These are phyloP conservation scores for Lumnitzera littorea DNA, from an alignment of 345 rosid species.

Conservation along the genomic window DNA sequence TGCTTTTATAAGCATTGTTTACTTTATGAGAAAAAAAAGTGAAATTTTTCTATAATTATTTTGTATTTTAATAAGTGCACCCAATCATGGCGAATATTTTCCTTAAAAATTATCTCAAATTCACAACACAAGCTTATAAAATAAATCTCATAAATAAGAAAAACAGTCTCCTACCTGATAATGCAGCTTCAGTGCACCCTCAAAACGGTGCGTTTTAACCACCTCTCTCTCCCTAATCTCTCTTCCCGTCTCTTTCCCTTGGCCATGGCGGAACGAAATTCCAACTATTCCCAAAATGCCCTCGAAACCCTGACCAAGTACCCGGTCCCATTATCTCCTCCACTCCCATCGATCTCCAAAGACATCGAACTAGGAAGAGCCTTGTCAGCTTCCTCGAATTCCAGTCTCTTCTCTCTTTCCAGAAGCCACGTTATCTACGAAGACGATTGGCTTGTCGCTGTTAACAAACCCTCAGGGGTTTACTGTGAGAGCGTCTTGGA, in stretches of 20 bases:
- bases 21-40: no score
- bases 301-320: slow-evolving; percentile 19
- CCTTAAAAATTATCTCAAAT: no score
- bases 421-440: slow-evolving; percentile 46
- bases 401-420: slow-evolving; percentile 49
- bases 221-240: slow-evolving; percentile 3
- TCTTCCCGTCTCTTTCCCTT: slow-evolving; percentile 16
- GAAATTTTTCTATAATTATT: no score
- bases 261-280: slow-evolving; percentile 18
- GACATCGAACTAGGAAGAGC: slow-evolving; percentile 68
- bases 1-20: no score
- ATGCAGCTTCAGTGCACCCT: not conserved
- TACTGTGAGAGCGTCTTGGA: slow-evolving; percentile 71
- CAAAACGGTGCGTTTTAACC: not conserved
- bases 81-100: no score
- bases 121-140: no score
- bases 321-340: slow-evolving; percentile 74
- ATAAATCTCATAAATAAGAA: not conserved
- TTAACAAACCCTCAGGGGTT: slow-evolving; percentile 72
- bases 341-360: slow-evolving; percentile 63
- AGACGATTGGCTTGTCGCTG: slow-evolving; percentile 77
- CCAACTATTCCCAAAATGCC: slow-evolving; percentile 14
- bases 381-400: slow-evolving; percentile 70
- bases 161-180: not conserved
- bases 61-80: no score